Evolutionary conservation across 768 basidiomycete species (phyloP).

Genomic region (Boletus reticuloceps): DNA sequence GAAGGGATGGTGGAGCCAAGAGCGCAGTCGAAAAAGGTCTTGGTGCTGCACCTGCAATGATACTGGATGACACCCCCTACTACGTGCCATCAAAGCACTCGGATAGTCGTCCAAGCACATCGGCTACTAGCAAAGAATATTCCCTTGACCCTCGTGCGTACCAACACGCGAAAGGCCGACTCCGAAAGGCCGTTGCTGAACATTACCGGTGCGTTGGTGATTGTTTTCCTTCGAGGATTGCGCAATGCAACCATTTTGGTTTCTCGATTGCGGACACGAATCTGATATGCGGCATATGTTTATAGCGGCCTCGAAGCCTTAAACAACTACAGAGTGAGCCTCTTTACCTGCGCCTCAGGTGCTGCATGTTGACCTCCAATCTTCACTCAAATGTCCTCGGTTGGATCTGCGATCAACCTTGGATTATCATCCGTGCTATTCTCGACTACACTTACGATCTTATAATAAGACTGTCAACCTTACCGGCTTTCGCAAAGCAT

Average conservation of each 20-base stretch:
- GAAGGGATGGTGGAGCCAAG: not conserved
- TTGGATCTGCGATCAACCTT: not conserved
- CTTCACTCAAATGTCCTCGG: not conserved
- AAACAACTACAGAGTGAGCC: conserved; percentile 80
- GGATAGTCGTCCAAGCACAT: not conserved
- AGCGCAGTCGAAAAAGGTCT: not conserved
- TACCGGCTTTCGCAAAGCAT: conserved; percentile 83
- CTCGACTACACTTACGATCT: not conserved
- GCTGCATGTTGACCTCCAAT: not conserved
- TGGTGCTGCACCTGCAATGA: not conserved
- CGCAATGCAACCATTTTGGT: not conserved
- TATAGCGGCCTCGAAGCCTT: conserved; percentile 74
- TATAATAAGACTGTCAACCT: conserved; percentile 70
- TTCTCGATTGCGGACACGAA: not conserved
- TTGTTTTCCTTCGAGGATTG: not conserved
- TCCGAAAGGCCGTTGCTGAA: conserved; percentile 81
- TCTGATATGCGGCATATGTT: conserved; percentile 9
- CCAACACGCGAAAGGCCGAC: conserved; percentile 74
- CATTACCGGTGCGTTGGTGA: conserved; percentile 62
- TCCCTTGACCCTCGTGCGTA: conserved; percentile 73
- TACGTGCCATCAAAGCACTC: not conserved
- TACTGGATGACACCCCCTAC: not conserved
- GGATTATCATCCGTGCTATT: not conserved
- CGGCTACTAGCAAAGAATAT: not conserved
- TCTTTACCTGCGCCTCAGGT: not conserved